Evolutionary conservation across 805 yeast species (phyloP), one percentile per base, ranked within the genome.

Genomic region (Ogataea salicorniae): DNA sequence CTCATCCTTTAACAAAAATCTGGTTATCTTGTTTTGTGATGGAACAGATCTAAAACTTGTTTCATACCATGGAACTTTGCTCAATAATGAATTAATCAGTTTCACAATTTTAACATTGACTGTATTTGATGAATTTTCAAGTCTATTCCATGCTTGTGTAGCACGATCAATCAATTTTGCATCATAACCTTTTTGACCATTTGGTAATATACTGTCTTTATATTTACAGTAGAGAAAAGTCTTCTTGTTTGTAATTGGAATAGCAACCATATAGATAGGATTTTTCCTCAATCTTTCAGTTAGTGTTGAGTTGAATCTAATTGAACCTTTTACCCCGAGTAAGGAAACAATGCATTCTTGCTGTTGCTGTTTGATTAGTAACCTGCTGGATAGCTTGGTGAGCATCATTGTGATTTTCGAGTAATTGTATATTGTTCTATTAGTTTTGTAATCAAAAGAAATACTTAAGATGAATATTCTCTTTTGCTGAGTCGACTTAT

Each of bases 51-150:
- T 73, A 49, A 91, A 70, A 41, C 89, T 78, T 57, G 79, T 77
- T 60, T 91, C 98, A 54, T 83, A 81, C 79, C 92, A 91, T 2
- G 92, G 88, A 6, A 87, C 79, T 20, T 79, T 72, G 45, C 78
- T 76, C 54, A 90, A 63, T 37, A 84, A 71, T 46, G 62, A 64
- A 39, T 77, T 74, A 15, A 83, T 76, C 51, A 71, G 70, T 3
- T 60, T 43, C 2, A 85, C 89, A 40, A 90, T 75, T 46, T 71
- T 73, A 53, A 75, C 69, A 63, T 88, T 88, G 57, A 84, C 66
- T 9, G 70, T 60, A 36, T 71, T 67, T 2, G 81, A 73, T 1
- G 95, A 84, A 1, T 65, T 61, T 39, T 70, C 73, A 61, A 91
- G 63, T 44, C 75, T 78, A 34, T 62, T 61, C 97, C 97, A 91